Conservation (phyloP, 108 stramenopile species). For the Cafeteria roenbergensis region DNA sequence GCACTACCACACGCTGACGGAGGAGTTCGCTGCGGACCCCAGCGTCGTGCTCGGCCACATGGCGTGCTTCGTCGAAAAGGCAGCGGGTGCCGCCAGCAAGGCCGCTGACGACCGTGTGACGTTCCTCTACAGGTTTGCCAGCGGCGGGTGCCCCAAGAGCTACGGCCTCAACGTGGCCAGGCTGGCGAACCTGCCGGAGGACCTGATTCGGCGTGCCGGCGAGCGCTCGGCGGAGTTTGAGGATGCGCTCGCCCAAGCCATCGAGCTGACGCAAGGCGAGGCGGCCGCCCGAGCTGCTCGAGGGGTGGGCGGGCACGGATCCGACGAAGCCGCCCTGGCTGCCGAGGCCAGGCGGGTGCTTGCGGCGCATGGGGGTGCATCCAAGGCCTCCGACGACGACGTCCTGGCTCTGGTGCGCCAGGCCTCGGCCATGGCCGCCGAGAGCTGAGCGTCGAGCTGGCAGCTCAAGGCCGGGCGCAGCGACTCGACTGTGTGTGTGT, state of each 20-base stretch:
- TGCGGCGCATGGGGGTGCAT: no score
- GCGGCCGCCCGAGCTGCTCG: no score
- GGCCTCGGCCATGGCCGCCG: no score
- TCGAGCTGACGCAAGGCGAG: no score
- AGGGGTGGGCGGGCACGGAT: no score
- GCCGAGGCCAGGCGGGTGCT: no score
- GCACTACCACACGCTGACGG: conserved; percentile 87
- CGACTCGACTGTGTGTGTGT: no score
- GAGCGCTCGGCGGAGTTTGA: conserved; percentile 60
- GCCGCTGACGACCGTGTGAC: conserved; percentile 59
- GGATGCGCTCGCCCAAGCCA: not conserved
- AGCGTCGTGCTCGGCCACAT: conserved; percentile 86
- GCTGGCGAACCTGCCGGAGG: conserved; percentile 81
- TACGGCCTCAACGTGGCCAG: conserved; percentile 98
- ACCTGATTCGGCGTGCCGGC: conserved; percentile 66
- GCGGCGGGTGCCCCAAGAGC: conserved; percentile 78
- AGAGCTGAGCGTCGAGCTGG: no score
- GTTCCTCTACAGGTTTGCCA: conserved; percentile 86
- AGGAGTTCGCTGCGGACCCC: conserved; percentile 66
- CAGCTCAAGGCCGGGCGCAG: no score
- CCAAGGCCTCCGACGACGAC: no score
- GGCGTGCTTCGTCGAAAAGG: conserved; percentile 76
- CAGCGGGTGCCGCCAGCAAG: not conserved
- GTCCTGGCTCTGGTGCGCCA: no score
- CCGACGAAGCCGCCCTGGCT: no score